A percentile compares a stretch with the other conserved stretches of the same genome.
Evolutionary conservation across 441 rosid species (phyloP).

Genomic region (Populus tomentosa): DNA sequence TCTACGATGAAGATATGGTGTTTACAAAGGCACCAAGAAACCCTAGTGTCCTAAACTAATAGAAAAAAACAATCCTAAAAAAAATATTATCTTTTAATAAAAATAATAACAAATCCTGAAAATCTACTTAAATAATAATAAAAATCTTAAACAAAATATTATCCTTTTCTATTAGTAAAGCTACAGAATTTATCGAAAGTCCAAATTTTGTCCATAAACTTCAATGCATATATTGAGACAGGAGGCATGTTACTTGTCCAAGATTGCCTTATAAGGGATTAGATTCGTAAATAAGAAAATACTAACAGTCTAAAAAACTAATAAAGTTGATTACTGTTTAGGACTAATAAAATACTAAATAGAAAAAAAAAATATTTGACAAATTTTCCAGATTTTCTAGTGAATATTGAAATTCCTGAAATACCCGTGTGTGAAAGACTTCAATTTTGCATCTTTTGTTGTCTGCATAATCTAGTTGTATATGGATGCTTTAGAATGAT

Average conservation of each 20-base stretch:
- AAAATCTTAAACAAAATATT: neutral
- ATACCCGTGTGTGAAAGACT: neutral
- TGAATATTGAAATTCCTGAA: neutral
- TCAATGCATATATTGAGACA: neutral
- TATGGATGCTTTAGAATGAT: neutral
- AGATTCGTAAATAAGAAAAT: neutral
- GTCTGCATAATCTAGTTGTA: neutral
- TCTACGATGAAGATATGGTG: neutral
- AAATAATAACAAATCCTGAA: neutral
- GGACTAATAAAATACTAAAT: too few relatives aligned
- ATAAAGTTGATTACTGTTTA: neutral
- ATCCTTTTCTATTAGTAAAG: neutral
- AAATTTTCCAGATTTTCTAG: neutral
- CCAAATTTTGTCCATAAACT: neutral
- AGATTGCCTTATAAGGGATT: neutral
- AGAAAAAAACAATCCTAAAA: neutral
- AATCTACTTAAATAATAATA: neutral
- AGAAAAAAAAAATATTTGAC: neutral
- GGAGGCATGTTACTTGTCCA: neutral
- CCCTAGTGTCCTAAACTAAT: neutral
- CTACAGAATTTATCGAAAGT: neutral
- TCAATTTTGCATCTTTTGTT: neutral
- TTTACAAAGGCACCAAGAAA: neutral
- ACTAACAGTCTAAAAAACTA: neutral
- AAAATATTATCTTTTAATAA: neutral